These are phyloP conservation scores for Heliamphora exappendiculata DNA, from an alignment of 148 eudicot species.

Conservation along the genomic window DNA sequence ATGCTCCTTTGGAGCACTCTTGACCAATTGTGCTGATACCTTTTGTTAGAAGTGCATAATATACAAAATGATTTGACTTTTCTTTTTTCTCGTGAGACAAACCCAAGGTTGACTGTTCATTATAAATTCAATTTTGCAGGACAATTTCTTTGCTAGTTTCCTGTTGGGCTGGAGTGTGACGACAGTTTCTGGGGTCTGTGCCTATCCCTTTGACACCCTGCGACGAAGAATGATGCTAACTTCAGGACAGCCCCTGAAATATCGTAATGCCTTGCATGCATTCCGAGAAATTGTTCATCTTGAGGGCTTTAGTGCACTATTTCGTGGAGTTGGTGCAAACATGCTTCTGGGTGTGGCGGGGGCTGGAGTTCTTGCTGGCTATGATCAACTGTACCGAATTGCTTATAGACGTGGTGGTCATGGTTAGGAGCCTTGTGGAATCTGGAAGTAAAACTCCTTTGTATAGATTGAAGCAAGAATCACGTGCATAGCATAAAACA, in stretches of 20 bases:
- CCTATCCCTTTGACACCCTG: constrained; percentile 86
- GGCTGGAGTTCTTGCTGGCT: constrained; percentile 93
- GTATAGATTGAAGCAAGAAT: background rate
- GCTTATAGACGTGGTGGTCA: constrained; percentile 33
- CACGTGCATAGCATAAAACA: background rate
- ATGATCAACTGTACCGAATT: constrained; percentile 61
- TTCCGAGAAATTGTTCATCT: constrained; percentile 52
- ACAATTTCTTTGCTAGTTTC: constrained; percentile 82
- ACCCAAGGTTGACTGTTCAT: background rate
- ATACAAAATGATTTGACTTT: background rate
- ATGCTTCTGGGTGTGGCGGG: constrained; percentile 91
- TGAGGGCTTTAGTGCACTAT: constrained; percentile 72
- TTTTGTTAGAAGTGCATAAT: background rate
- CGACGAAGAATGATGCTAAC: constrained; percentile 96
- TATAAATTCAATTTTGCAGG: constrained; percentile 37
- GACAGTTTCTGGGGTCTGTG: constrained; percentile 75
- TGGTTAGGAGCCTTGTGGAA: constrained; percentile 35
- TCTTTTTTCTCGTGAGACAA: background rate
- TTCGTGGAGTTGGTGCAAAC: constrained; percentile 76
- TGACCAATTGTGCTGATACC: background rate
- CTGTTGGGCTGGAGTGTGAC: constrained; percentile 87
- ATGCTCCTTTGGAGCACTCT: background rate
- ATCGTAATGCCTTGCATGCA: constrained; percentile 58
- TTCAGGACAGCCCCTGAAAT: constrained; percentile 71
- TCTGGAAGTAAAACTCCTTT: constrained; percentile 17